These are phyloP conservation scores for Elsinoe arachidis DNA, from an alignment of 2,329 filamentous ascomycete genomes.

Conservation along the genomic window DNA sequence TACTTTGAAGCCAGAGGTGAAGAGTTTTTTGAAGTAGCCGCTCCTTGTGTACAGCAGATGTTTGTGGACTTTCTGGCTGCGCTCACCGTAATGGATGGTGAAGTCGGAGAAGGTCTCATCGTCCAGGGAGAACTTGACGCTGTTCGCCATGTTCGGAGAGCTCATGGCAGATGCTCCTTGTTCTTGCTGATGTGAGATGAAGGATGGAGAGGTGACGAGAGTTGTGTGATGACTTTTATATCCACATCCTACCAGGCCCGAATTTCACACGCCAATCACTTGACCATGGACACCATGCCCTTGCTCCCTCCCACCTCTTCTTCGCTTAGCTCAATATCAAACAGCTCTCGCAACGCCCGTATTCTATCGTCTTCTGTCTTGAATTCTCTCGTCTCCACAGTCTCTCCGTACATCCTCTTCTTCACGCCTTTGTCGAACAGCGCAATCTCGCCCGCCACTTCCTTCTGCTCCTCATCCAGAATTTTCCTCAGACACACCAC, in stretches of 20 bases:
- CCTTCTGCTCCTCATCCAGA: conserved; percentile 30
- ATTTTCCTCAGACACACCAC: conserved; percentile 50
- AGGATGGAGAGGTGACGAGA: neutral
- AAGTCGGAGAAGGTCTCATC: neutral
- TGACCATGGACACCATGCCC: conserved; percentile 13
- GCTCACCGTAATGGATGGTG: neutral
- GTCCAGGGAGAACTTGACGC: neutral
- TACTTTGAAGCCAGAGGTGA: neutral
- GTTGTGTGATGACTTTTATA: neutral
- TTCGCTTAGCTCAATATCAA: conserved; percentile 35
- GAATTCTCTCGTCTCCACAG: conserved; percentile 33
- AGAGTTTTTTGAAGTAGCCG: neutral
- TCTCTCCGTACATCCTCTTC: conserved; percentile 36
- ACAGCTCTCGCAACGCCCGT: conserved; percentile 35
- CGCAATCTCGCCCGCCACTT: conserved; percentile 30
- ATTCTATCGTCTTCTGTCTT: conserved; percentile 35
- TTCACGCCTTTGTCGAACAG: conserved; percentile 38
- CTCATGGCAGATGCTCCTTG: neutral
- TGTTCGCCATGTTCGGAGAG: neutral
- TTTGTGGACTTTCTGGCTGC: neutral
- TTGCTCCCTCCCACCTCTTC: conserved; percentile 32
- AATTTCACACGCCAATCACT: neutral
- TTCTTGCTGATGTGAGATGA: neutral
- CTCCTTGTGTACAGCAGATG: neutral
- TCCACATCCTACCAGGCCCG: neutral